A percentile compares a stretch with the other conserved stretches of the same genome.
These are phyloP conservation scores for Clausena lansium DNA, from an alignment of 345 rosid genomes.

Conservation along the genomic window DNA sequence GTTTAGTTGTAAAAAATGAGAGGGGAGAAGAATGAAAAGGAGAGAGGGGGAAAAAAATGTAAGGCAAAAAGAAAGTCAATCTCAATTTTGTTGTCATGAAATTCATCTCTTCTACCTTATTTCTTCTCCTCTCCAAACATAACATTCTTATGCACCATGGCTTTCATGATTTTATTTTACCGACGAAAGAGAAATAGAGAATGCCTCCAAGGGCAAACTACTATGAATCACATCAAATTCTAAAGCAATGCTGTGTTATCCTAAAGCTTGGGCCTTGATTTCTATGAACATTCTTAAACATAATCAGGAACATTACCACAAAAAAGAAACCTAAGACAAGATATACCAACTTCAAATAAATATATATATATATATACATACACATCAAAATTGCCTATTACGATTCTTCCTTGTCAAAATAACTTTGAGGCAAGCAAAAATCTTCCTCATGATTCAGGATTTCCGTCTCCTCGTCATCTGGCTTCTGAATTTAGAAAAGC, in stretches of 20 bases:
- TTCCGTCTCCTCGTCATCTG: slow-evolving; percentile 85
- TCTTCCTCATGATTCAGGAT: slow-evolving; percentile 87
- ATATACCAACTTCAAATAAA: background rate
- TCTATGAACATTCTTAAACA: slow-evolving; percentile 13
- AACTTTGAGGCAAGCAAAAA: slow-evolving; percentile 80
- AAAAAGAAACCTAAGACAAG: background rate
- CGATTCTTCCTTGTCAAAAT: slow-evolving; percentile 75
- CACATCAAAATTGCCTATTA: slow-evolving; percentile 19
- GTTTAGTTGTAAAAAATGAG: too few species aligned
- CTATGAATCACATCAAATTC: slow-evolving; percentile 7
- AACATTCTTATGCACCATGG: background rate
- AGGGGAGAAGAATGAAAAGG: too few species aligned
- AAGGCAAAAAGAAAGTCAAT: too few species aligned
- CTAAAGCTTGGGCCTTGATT: slow-evolving; percentile 15
- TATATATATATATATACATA: too few species aligned
- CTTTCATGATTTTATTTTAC: slow-evolving; percentile 1
- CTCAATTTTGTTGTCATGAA: too few species aligned
- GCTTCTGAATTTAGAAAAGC: slow-evolving; percentile 49
- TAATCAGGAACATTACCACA: background rate
- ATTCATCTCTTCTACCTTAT: too few species aligned
- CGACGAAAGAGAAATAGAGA: background rate
- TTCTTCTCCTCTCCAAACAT: too few species aligned
- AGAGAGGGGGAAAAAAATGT: too few species aligned
- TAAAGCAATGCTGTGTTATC: slow-evolving; percentile 9
- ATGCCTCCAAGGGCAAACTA: slow-evolving; percentile 3